A percentile compares a stretch with the other conserved stretches of the same genome.
phyloP scores from a whole-genome alignment of 306 rosid genomes.

The Vigna angularis region DNA sequence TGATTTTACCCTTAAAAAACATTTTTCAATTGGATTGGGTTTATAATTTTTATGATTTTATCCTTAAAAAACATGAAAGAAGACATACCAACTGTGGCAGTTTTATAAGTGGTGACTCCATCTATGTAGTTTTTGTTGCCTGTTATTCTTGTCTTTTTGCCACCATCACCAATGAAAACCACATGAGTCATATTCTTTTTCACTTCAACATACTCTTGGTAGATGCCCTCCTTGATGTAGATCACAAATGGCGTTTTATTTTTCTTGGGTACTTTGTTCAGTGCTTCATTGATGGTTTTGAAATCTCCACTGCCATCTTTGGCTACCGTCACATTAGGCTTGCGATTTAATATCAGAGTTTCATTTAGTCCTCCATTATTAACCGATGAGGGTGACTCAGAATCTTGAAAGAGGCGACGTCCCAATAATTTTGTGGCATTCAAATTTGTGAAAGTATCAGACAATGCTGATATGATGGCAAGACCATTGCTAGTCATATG shows the following conservation, averaged over 20 bases:
- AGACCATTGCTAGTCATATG: neutral
- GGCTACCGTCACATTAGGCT: slow-evolving; percentile 59
- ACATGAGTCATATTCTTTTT: slow-evolving; percentile 51
- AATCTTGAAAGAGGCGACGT: neutral
- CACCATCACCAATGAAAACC: slow-evolving; percentile 71
- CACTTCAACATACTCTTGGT: slow-evolving; percentile 59
- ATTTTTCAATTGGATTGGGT: too few species aligned
- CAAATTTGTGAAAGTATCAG: neutral
- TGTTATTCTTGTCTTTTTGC: slow-evolving; percentile 57
- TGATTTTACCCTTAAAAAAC: too few species aligned
- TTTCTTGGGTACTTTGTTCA: slow-evolving; percentile 52
- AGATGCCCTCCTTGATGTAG: slow-evolving; percentile 65
- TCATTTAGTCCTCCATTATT: neutral
- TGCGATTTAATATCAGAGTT: neutral
- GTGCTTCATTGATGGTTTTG: slow-evolving; percentile 60
- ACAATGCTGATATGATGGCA: neutral
- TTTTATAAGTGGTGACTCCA: slow-evolving; percentile 57
- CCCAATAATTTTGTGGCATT: neutral
- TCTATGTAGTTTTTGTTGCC: slow-evolving; percentile 59
- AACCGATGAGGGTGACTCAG: neutral
- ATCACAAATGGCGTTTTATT: slow-evolving; percentile 53
- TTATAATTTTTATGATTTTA: too few species aligned
- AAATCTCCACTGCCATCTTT: slow-evolving; percentile 68
- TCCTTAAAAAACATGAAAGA: neutral
- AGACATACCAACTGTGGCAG: slow-evolving; percentile 64